Percentiles rank a stretch among this genome's conserved stretches.
Conservation (phyloP, 768 basidiomycete species). For the Naganishia vaughanmartiniae region DNA sequence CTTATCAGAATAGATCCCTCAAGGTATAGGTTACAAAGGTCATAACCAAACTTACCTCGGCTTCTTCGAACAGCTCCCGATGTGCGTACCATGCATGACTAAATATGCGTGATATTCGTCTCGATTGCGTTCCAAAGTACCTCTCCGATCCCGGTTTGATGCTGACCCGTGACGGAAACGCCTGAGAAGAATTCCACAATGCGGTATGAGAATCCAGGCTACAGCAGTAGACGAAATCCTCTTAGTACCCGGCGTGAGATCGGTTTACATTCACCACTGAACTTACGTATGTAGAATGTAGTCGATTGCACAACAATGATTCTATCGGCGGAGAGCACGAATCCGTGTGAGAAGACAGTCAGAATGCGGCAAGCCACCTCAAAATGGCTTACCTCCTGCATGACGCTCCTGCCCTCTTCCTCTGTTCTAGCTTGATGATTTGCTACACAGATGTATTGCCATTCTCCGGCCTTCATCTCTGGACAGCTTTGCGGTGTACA, state of each 20-base stretch:
- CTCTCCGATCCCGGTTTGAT: constrained; percentile 76
- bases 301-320: constrained; percentile 93
- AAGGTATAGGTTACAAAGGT: background rate
- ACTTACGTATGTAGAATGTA: constrained; percentile 59
- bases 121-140: constrained; percentile 85
- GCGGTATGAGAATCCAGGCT: constrained; percentile 92
- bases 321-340: background rate
- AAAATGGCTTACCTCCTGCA: constrained; percentile 67
- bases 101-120: constrained; percentile 89
- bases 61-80: constrained; percentile 83
- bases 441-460: constrained; percentile 93
- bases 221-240: constrained; percentile 43
- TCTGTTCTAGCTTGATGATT: constrained; percentile 44
- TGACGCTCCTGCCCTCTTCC: constrained; percentile 64
- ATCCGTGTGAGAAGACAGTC: background rate
- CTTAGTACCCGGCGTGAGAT: background rate
- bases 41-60: constrained; percentile 56
- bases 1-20: background rate
- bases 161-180: constrained; percentile 84
- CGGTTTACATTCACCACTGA: background rate
- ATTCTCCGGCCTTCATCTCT: constrained; percentile 98
- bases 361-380: background rate
- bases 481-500: constrained; percentile 84
- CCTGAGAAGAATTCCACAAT: constrained; percentile 80
- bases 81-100: constrained; percentile 96